Base-by-base conservation (phyloP, 2,329 filamentous ascomycete species). In the Aspergillus sp. region DNA sequence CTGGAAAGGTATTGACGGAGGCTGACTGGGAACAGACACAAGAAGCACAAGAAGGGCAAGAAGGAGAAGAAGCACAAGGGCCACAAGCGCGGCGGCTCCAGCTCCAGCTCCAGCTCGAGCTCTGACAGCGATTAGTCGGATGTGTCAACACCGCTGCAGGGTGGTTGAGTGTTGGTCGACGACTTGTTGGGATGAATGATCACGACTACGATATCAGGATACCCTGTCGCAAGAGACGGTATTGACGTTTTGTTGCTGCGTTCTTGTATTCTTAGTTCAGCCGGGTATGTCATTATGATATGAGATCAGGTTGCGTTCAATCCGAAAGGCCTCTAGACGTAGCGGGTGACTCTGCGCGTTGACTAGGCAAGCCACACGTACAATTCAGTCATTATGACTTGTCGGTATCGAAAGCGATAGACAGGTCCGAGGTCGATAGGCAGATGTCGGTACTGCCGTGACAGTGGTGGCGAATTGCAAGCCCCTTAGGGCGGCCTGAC, bases 1-100 rank as follows among this genome's bases (percentile, higher is more conserved):
- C 17, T 11, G 11, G 40, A 19, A 4, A 20, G 40, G 16, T 16
- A 17, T 42, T 42, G 11, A 21, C 17, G 16, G 40, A 11, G 34
- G 57, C 32, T 20, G 44, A 48, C 42, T 32, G n/a, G 13, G 19
- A 23, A 47, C 42, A 66, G 62, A 51, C 54, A 54, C 40, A 64
- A 65, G 53, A 66, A 62, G 53, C 58, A 64, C 41, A 62, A 64
- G 31, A 60, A 64, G 29, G 47, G 62, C 9, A 60, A 64, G 32
- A 53, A 63, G 23, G 61, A 64, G 47, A 58, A 67, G 25, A 45
- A 63, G 23, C 56, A 64, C 23, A 60, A 65, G 23, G 44, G 59
- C 45, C 58, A 62, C 48, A 58, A 56, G 19, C 49, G 53, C 14
- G 32, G 45, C 21, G 56, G 54, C 31, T 55, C 55, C 9, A 56